These are phyloP conservation scores for Acanthochlamys bracteata DNA, from an alignment of 106 monocot genomes.

Conservation along the genomic window DNA sequence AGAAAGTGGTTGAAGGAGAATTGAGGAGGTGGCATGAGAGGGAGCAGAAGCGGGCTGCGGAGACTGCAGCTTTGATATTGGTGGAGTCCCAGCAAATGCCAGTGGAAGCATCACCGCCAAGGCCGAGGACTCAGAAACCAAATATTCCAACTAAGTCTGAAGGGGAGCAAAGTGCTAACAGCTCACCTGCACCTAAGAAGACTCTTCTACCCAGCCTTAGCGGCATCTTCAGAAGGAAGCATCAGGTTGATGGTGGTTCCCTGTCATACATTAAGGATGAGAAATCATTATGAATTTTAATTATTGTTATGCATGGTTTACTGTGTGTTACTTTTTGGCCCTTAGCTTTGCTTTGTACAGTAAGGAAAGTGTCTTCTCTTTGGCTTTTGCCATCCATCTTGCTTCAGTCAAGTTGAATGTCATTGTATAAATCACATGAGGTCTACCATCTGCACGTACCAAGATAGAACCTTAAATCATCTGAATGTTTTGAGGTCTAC, in stretches of 20 bases:
- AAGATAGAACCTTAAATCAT: neutral
- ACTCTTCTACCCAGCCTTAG: slow-evolving; percentile 21
- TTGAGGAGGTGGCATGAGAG: slow-evolving; percentile 13
- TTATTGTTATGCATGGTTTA: too few species aligned
- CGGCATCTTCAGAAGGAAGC: slow-evolving; percentile 28
- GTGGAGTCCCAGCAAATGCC: slow-evolving; percentile 14
- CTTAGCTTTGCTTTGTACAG: slow-evolving; percentile 1
- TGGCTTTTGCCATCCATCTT: neutral
- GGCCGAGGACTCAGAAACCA: neutral
- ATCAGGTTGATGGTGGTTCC: slow-evolving; percentile 14
- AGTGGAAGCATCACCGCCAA: slow-evolving; percentile 4
- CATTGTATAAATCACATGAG: too few species aligned
- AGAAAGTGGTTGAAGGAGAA: slow-evolving; percentile 15
- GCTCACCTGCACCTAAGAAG: slow-evolving; percentile 9
- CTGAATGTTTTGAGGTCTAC: neutral
- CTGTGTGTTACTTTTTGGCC: too few species aligned
- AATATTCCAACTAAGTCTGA: neutral
- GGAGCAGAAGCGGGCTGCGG: slow-evolving; percentile 23
- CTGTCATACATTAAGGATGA: slow-evolving; percentile 25
- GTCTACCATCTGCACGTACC: neutral
- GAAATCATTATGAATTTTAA: slow-evolving; percentile 6
- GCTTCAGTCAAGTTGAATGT: neutral
- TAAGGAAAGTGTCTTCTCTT: neutral
- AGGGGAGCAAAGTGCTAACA: neutral
- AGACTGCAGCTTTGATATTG: slow-evolving; percentile 17